These are phyloP conservation scores for Colletotrichum gloeosporioides DNA, from an alignment of 2,329 filamentous ascomycete genomes.

Conservation along the genomic window DNA sequence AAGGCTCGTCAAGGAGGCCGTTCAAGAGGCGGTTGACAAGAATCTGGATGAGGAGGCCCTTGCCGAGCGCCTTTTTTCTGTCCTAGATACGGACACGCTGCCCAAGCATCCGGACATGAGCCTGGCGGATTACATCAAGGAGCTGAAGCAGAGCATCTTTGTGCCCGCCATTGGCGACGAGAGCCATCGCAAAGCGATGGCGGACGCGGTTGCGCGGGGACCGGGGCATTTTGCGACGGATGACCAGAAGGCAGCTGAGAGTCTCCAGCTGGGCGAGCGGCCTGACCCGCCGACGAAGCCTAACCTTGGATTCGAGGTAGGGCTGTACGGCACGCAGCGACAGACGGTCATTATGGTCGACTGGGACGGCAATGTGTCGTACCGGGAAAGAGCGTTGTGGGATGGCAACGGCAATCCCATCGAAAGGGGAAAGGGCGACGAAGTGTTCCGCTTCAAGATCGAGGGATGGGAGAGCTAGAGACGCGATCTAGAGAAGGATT, in stretches of 20 bases:
- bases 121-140: conserved; percentile 59
- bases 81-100: conserved; percentile 64
- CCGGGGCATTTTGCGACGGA: conserved; percentile 42
- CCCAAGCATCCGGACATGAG: conserved; percentile 45
- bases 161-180: conserved; percentile 62
- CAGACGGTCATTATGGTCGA: conserved; percentile 68
- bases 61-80: conserved; percentile 53
- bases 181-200: conserved; percentile 49
- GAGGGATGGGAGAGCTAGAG: conserved; percentile 52
- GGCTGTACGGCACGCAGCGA: conserved; percentile 69
- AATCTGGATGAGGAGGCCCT: conserved; percentile 52
- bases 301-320: conserved; percentile 55
- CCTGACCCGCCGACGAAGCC: conserved; percentile 30
- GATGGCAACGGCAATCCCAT: conserved; percentile 62
- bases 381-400: conserved; percentile 64
- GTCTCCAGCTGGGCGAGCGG: conserved; percentile 33
- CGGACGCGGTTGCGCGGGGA: conserved; percentile 42
- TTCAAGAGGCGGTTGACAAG: conserved; percentile 44
- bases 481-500: background rate
- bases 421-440: conserved; percentile 58
- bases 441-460: conserved; percentile 61
- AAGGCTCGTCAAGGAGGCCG: conserved; percentile 45
- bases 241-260: conserved; percentile 37
- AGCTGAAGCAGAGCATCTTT: conserved; percentile 66
- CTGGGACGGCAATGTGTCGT: conserved; percentile 66